Percentiles rank a stretch among this genome's conserved stretches.
Evolutionary conservation across 2,329 filamentous ascomycete genomes (phyloP).

Genomic region (Xylariaceae sp.): DNA sequence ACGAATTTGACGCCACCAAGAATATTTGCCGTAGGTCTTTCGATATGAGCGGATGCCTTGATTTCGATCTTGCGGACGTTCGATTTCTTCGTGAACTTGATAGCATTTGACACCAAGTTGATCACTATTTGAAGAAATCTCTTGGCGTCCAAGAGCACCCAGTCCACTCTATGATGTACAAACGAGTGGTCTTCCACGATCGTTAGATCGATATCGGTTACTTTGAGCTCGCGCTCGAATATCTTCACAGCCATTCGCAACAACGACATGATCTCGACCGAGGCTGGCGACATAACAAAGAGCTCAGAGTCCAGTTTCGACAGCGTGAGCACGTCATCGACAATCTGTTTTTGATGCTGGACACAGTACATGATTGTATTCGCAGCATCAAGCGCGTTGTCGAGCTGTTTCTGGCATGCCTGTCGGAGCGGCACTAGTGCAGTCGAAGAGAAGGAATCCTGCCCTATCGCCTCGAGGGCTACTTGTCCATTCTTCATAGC

Average conservation of each 20-base stretch:
- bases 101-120: constrained; percentile 75
- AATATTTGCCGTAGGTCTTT: constrained; percentile 36
- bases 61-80: constrained; percentile 53
- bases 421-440: neutral
- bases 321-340: constrained; percentile 71
- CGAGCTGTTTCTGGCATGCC: constrained; percentile 41
- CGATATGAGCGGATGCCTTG: constrained; percentile 41
- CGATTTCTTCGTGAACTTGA: constrained; percentile 72
- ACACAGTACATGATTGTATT: constrained; percentile 76
- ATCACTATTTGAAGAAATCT: constrained; percentile 75
- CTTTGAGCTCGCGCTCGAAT: constrained; percentile 71
- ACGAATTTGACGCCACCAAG: constrained; percentile 57
- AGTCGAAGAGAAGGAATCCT: neutral
- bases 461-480: constrained; percentile 4
- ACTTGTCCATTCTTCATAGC: constrained; percentile 18
- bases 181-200: constrained; percentile 63
- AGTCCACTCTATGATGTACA: constrained; percentile 54
- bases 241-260: constrained; percentile 68
- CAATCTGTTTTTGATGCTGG: constrained; percentile 74
- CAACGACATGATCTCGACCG: constrained; percentile 63
- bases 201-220: constrained; percentile 62
- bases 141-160: constrained; percentile 67
- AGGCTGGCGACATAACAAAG: constrained; percentile 67
- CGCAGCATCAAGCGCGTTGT: constrained; percentile 65
- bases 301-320: constrained; percentile 75